Evolutionary conservation across 805 yeast species (phyloP).

Genomic region (Pichia scutulata): DNA sequence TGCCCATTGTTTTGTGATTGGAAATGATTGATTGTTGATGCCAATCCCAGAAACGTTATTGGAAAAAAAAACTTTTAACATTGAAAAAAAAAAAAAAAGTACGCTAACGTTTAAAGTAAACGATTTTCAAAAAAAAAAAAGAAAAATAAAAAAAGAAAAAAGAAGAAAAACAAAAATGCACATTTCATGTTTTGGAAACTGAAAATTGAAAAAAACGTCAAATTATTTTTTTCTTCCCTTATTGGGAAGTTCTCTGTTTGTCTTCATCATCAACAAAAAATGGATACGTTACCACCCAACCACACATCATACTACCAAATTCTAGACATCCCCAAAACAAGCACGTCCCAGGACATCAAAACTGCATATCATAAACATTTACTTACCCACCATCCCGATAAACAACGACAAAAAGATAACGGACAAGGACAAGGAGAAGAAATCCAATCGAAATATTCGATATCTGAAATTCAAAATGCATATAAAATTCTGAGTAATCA

Average conservation of each 20-base stretch:
- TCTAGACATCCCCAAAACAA: constrained; percentile 41
- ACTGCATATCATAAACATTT: constrained; percentile 57
- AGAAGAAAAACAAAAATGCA: not conserved
- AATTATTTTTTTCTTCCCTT: not conserved
- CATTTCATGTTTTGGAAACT: too few relatives aligned
- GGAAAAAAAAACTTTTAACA: too few relatives aligned
- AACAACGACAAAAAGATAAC: constrained; percentile 21
- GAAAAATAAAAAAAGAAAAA: not conserved
- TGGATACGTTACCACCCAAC: not conserved
- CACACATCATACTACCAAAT: constrained; percentile 43
- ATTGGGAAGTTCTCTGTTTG: not conserved
- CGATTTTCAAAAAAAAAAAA: too few relatives aligned
- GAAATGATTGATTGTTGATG: too few relatives aligned
- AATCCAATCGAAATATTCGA: not conserved
- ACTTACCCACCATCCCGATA: constrained; percentile 75
- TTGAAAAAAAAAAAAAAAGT: too few relatives aligned
- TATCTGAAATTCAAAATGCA: constrained; percentile 51
- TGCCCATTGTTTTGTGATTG: not conserved
- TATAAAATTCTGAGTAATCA: constrained; percentile 46
- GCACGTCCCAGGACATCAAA: constrained; percentile 38
- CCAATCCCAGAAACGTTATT: too few relatives aligned
- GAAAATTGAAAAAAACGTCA: too few relatives aligned
- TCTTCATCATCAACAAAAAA: not conserved
- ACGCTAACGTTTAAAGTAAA: too few relatives aligned
- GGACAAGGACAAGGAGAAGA: not conserved